Conservation (phyloP, 495 filamentous ascomycete species). For the Talaromyces trachyspermus region DNA sequence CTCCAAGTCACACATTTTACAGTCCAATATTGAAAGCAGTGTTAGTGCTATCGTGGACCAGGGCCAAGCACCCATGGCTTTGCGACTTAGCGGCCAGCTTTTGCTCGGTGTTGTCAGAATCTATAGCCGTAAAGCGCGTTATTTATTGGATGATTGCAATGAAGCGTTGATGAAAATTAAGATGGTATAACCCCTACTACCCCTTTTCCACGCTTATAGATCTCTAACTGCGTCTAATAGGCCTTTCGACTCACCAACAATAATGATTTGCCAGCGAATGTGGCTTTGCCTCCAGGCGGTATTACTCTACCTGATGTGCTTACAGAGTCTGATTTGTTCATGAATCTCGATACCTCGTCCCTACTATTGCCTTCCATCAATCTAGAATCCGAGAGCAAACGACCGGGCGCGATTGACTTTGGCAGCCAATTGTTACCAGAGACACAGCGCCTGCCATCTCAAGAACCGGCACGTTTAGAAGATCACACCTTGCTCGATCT, state of each 20-base stretch:
- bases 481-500: conserved; percentile 45
- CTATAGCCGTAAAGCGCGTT: conserved; percentile 93
- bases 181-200: conserved; percentile 54
- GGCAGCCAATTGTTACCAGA: conserved; percentile 67
- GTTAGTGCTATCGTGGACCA: conserved; percentile 90
- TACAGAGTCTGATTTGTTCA: conserved; percentile 80
- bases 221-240: conserved; percentile 37
- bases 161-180: conserved; percentile 97
- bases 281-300: conserved; percentile 55
- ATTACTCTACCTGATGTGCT: conserved; percentile 81
- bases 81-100: conserved; percentile 89
- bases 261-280: conserved; percentile 68
- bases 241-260: conserved; percentile 73
- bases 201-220: neutral
- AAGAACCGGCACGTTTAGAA: conserved; percentile 41
- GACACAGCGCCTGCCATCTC: conserved; percentile 44
- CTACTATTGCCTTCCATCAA: conserved; percentile 59
- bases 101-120: conserved; percentile 93
- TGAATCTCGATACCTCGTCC: conserved; percentile 65
- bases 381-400: conserved; percentile 48
- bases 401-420: conserved; percentile 51
- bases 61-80: conserved; percentile 88
- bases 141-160: conserved; percentile 93
- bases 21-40: conserved; percentile 86
- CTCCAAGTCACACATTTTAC: conserved; percentile 86